Evolutionary conservation across 2,329 filamentous ascomycete species (phyloP).

Genomic region (Dothideomycetes sp.): DNA sequence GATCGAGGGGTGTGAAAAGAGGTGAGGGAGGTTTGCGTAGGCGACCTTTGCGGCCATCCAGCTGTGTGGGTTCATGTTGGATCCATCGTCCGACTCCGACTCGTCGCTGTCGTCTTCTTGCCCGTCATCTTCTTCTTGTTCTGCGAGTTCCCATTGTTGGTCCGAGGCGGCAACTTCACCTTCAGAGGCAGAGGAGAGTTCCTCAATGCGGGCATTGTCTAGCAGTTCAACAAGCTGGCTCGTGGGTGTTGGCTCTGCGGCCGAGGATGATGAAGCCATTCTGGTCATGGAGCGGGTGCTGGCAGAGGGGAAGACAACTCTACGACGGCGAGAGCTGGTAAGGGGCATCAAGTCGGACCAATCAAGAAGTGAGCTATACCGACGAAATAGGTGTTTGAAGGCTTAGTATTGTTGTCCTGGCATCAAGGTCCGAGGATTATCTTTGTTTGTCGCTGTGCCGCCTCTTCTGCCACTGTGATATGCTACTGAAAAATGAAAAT

Average conservation of each 20-base stretch:
- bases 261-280: not conserved
- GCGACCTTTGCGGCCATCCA: conserved; percentile 8
- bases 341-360: not conserved
- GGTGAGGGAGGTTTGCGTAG: conserved; percentile 26
- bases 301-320: not conserved
- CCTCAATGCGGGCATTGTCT: conserved; percentile 18
- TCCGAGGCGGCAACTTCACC: conserved; percentile 11
- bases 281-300: not conserved
- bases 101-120: conserved; percentile 12
- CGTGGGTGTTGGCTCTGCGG: conserved; percentile 1
- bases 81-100: conserved; percentile 1
- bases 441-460: too few relatives aligned
- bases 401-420: conserved; percentile 12
- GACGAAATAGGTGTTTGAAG: not conserved
- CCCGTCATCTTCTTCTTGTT: conserved; percentile 7
- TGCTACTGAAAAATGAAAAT: too few relatives aligned
- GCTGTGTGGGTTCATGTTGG: conserved; percentile 6
- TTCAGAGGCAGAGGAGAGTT: conserved; percentile 18
- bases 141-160: not conserved
- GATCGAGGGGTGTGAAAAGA: conserved; percentile 48
- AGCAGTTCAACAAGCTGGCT: conserved; percentile 19
- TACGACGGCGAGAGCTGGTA: not conserved
- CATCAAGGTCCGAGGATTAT: conserved; percentile 5
- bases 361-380: too few relatives aligned
- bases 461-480: too few relatives aligned